Evolutionary conservation across 2,329 filamentous ascomycete genomes (phyloP).

Genomic region (Blastomyces parvus): DNA sequence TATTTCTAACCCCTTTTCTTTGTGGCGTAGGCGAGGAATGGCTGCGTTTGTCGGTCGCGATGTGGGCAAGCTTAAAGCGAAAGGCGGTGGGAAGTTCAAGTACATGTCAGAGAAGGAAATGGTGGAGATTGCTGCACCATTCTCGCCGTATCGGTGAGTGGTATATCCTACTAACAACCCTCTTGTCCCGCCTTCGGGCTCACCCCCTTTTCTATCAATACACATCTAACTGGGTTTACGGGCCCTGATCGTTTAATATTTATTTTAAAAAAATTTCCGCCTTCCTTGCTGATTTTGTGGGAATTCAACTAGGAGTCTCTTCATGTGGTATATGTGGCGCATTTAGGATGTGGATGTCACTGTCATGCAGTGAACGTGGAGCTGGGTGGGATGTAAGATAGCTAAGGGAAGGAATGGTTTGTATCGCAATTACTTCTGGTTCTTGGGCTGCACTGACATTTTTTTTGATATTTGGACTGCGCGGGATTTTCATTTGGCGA

Average conservation of each 20-base stretch:
- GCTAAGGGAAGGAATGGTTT: constrained; percentile 10
- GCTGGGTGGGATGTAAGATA: not conserved
- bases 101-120: constrained; percentile 95
- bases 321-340: constrained; percentile 99
- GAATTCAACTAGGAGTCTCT: constrained; percentile 55
- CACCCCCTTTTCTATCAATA: not conserved
- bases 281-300: not conserved
- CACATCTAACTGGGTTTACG: not conserved
- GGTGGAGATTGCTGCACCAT: constrained; percentile 68
- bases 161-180: not conserved
- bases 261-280: too few species aligned
- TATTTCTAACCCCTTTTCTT: not conserved
- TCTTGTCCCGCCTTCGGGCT: constrained; percentile 13
- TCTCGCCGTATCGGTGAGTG: constrained; percentile 65
- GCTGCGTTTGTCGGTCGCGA: constrained; percentile 76
- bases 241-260: not conserved
- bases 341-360: constrained; percentile 67
- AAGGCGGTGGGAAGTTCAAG: constrained; percentile 84
- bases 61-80: constrained; percentile 70
- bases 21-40: constrained; percentile 58
- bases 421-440: not conserved
- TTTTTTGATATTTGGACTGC: not conserved
- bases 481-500: not conserved
- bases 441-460: not conserved
- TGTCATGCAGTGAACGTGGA: constrained; percentile 31